Conservation (phyloP, 2,329 filamentous ascomycete genomes). For the Neonectria ditissima region DNA sequence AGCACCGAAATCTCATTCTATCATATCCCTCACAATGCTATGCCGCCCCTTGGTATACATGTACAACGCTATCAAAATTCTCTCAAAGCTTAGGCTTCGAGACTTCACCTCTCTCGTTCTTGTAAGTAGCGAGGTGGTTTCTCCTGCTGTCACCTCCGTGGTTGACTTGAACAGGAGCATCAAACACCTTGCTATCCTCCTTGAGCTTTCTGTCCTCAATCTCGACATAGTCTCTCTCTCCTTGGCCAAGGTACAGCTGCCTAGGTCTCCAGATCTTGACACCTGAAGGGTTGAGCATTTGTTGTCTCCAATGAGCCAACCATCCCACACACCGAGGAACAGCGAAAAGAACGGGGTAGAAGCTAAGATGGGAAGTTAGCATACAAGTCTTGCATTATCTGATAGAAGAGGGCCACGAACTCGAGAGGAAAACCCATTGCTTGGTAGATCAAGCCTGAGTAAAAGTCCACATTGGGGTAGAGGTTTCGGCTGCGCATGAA, state of each 20-base stretch:
- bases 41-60: background rate
- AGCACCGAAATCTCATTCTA: background rate
- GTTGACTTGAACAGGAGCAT: slow-evolving; percentile 50
- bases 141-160: slow-evolving; percentile 59
- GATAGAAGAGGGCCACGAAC: slow-evolving; percentile 32
- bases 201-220: slow-evolving; percentile 49
- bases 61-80: background rate
- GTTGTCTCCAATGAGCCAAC: slow-evolving; percentile 65
- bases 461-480: slow-evolving; percentile 66
- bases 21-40: background rate
- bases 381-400: background rate
- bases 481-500: slow-evolving; percentile 62
- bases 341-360: slow-evolving; percentile 64
- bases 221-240: slow-evolving; percentile 58
- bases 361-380: slow-evolving; percentile 43
- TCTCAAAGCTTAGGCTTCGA: slow-evolving; percentile 23
- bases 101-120: slow-evolving; percentile 15
- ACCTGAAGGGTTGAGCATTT: slow-evolving; percentile 58
- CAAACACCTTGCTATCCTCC: slow-evolving; percentile 47
- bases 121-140: slow-evolving; percentile 53
- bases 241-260: slow-evolving; percentile 61
- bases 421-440: slow-evolving; percentile 65
- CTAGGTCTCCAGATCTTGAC: slow-evolving; percentile 65
- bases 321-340: slow-evolving; percentile 64
- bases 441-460: slow-evolving; percentile 64